phyloP scores from a whole-genome alignment of 768 basidiomycete genomes.

The Strobilomyces echinocephalus region DNA sequence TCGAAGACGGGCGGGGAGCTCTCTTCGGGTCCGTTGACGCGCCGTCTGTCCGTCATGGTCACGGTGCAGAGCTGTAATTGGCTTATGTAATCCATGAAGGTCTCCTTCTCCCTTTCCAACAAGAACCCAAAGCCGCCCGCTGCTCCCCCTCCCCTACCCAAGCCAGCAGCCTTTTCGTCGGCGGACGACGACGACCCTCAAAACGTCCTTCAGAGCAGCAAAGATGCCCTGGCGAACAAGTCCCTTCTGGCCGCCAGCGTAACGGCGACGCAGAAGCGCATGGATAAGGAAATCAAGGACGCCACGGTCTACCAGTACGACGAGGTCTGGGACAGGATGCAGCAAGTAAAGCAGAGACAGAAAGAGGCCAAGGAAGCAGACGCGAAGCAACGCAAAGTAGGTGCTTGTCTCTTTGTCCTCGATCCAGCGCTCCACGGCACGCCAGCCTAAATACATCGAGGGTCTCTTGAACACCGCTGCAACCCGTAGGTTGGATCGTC shows the following conservation, averaged over 20 bases:
- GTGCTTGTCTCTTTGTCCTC: slow-evolving; percentile 17
- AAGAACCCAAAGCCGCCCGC: slow-evolving; percentile 54
- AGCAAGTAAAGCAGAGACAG: slow-evolving; percentile 71
- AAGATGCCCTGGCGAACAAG: slow-evolving; percentile 46
- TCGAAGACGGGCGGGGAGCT: slow-evolving; percentile 62
- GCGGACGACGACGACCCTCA: slow-evolving; percentile 59
- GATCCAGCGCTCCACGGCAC: slow-evolving; percentile 3
- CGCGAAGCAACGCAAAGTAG: slow-evolving; percentile 70
- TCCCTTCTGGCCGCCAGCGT: slow-evolving; percentile 54
- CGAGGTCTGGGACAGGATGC: slow-evolving; percentile 94
- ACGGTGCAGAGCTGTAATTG: background rate
- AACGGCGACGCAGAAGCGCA: slow-evolving; percentile 61
- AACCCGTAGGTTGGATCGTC: slow-evolving; percentile 82
- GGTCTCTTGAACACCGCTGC: slow-evolving; percentile 74
- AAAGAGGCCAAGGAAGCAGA: slow-evolving; percentile 77
- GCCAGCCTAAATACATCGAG: slow-evolving; percentile 89
- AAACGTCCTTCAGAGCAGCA: slow-evolving; percentile 43
- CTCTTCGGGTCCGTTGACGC: slow-evolving; percentile 88
- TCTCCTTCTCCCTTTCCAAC: slow-evolving; percentile 76
- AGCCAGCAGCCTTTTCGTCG: slow-evolving; percentile 58
- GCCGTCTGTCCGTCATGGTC: slow-evolving; percentile 75
- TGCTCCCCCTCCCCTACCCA: slow-evolving; percentile 47
- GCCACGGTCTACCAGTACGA: slow-evolving; percentile 90
- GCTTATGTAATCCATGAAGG: slow-evolving; percentile 59
- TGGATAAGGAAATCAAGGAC: slow-evolving; percentile 79